Conservation (phyloP, 1,139 yeast species). For the Sugiyamaella japonica region DNA sequence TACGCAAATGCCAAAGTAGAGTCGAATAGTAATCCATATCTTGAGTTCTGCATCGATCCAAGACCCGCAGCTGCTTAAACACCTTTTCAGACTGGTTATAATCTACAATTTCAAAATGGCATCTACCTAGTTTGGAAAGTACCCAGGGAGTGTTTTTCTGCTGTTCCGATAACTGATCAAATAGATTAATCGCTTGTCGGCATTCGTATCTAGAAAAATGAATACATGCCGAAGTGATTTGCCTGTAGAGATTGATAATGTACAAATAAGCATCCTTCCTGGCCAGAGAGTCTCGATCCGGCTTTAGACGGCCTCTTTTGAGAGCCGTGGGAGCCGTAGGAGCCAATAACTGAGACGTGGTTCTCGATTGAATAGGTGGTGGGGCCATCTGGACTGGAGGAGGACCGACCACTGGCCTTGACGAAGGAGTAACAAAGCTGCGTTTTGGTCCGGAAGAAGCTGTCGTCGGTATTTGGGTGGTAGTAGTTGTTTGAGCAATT, state of each 20-base stretch:
- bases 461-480: neutral
- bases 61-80: slow-evolving; percentile 59
- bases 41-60: slow-evolving; percentile 77
- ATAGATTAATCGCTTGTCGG: slow-evolving; percentile 69
- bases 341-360: neutral
- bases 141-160: slow-evolving; percentile 87
- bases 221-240: slow-evolving; percentile 65
- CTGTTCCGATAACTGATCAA: slow-evolving; percentile 50
- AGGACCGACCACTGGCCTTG: neutral
- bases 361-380: neutral
- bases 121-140: slow-evolving; percentile 70
- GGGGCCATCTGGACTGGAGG: slow-evolving; percentile 1
- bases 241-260: slow-evolving; percentile 54
- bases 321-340: slow-evolving; percentile 12
- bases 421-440: slow-evolving; percentile 10
- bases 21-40: slow-evolving; percentile 95
- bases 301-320: slow-evolving; percentile 22
- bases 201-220: slow-evolving; percentile 73
- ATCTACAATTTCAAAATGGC: slow-evolving; percentile 85
- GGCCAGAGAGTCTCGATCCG: slow-evolving; percentile 27
- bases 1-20: slow-evolving; percentile 86
- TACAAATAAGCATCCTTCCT: slow-evolving; percentile 49
- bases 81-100: slow-evolving; percentile 72
- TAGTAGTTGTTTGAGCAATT: slow-evolving; percentile 6
- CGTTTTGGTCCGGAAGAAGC: neutral